Evolutionary conservation across 1,284 basidiomycete species (phyloP).

Genomic region (Trichosporon asahii): DNA sequence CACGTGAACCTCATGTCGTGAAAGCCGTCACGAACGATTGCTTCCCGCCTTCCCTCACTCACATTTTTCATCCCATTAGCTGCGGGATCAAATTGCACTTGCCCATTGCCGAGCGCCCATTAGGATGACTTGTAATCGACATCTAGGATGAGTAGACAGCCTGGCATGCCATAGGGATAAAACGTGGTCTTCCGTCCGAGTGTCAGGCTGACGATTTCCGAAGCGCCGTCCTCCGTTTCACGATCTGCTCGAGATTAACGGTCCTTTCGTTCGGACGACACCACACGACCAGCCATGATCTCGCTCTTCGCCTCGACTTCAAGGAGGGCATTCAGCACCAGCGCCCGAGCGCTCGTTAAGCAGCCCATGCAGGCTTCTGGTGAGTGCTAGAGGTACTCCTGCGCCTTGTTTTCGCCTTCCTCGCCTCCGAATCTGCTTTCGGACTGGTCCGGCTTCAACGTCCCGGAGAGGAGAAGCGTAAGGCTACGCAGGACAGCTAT

Average conservation of each 20-base stretch:
- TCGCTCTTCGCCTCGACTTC: slow-evolving; percentile 34
- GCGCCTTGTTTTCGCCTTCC: neutral
- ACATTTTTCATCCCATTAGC: neutral
- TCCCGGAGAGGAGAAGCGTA: too few species aligned
- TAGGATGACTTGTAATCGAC: neutral
- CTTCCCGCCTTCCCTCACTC: neutral
- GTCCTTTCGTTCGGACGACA: neutral
- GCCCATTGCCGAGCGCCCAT: neutral
- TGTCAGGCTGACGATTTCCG: slow-evolving; percentile 9
- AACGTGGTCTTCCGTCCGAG: neutral
- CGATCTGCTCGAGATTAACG: neutral
- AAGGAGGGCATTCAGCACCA: slow-evolving; percentile 26
- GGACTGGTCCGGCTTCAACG: neutral
- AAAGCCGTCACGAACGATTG: neutral
- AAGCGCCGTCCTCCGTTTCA: neutral
- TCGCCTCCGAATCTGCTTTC: neutral
- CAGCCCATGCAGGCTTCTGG: slow-evolving; percentile 29
- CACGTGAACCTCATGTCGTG: slow-evolving; percentile 1
- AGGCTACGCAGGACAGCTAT: too few species aligned
- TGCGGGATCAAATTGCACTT: neutral
- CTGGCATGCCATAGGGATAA: neutral
- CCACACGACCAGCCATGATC: slow-evolving; percentile 21
- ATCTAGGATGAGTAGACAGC: neutral
- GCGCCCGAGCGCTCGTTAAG: slow-evolving; percentile 29
- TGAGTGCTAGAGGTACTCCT: slow-evolving; percentile 19